Base-by-base conservation (phyloP, 2,329 filamentous ascomycete species). In the Lasiodiplodia sp. region DNA sequence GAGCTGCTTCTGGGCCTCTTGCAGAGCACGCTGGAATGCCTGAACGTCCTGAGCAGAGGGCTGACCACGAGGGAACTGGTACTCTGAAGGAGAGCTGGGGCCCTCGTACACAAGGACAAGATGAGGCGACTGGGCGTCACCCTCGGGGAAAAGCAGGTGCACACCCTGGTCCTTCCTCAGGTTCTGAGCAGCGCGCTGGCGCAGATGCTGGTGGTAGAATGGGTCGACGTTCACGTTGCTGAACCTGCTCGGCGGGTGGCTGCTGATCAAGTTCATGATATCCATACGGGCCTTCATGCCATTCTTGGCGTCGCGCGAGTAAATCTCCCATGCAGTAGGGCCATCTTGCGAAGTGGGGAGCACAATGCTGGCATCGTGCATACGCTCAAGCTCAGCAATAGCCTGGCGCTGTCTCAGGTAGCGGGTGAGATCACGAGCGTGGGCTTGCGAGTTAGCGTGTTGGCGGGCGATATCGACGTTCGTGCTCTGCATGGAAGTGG, bases 361-460 rank as follows among this genome's bases (percentile, higher is more conserved):
- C 74, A 95, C 92, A 78, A 98, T 96, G 78, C 93, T 92, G n/a
- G 94, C 91, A 75, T 92, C 88, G 80, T 97, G 92, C 58, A 88
- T 82, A 69, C 87, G 88, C 83, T 97, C 94, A 16, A 99, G 86
- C 64, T 93, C 89, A 73, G 92, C 88, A 74, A 98, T 91, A 73
- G 95, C 92, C 73, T 90, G 88, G 56, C 92, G 91, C 75, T 96
- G 89, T 68, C 90, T 90, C 64, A 98, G 86, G 80, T 99, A 99
- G 67, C 93, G 90, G 1, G 94, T 96, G 68, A 99, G 85, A 73
- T 95, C 92, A 70, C 91, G 90, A 14, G 94, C 95, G 77, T 99
- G 95, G 12, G 92, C 88, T 64, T 92, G 92, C 67, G 87, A 85
- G 75, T 88, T 91, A 66, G 88, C 88, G 79, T 97, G 92, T 78